Evolutionary conservation across 176 grass and related monocot genomes (phyloP), one percentile per base, ranked within the genome.

Genomic region (Oryza glaberrima): DNA sequence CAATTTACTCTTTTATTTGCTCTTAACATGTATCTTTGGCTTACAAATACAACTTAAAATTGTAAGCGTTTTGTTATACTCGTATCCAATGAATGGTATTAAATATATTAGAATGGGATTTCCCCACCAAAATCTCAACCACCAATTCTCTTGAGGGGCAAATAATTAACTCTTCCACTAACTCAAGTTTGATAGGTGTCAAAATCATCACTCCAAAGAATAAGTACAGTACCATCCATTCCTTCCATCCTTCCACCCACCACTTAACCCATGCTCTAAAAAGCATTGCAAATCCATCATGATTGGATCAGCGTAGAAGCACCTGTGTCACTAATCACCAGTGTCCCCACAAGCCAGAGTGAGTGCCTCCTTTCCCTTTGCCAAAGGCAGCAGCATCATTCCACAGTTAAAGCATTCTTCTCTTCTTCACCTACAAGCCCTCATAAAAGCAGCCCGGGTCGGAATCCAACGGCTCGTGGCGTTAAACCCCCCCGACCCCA

Each of bases 401-500:
- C 40, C 8, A 45, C 22, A 26, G 76, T 30, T 14, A 71, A 43
- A 6, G 54, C 16, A 16, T 1, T 14, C 11, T 3, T 6, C 35
- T 40, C 40, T 41, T 49, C 28, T 16, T 41, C 13, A 1, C 48
- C 48, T 11, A 16, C 73, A 77, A 60, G 66, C 41, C 41, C 56
- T 34, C 46, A 2, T 9, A 81, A 87, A 83, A 67, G 68, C 58
- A 48, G 47, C 35, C 47, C 61, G 48, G 63, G 77, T 84, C 64
- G 76, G 20, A 85, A 40, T 3, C 78, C 67, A 76, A 56, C 43
- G 56, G 69, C 19, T 44, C 43, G 43, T 44, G 15, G 32, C 67
- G 60, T 64, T 86, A 83, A 90, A 90, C 76, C 86, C 66, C 81
- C 40, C 87, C 78, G 65, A 19, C 66, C 52, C 82, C 49, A 61